A percentile compares a stretch with the other conserved stretches of the same genome.
Conservation (phyloP, 2,329 filamentous ascomycete species). For the Phialophora expanda region DNA sequence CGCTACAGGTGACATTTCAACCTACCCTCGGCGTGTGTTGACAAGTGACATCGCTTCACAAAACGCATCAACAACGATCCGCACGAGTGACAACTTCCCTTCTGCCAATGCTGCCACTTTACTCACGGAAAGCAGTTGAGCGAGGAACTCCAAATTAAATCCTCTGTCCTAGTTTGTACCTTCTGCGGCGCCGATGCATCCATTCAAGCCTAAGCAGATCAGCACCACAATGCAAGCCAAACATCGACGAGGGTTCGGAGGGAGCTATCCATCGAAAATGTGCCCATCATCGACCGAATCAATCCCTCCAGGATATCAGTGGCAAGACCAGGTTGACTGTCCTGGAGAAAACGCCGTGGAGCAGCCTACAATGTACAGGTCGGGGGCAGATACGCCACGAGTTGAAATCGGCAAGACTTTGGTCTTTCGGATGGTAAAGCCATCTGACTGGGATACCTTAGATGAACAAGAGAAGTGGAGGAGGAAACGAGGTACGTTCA, state of each 20-base stretch:
- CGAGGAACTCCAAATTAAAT: not conserved
- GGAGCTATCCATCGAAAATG: not conserved
- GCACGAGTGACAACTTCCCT: not conserved
- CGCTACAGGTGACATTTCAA: not conserved
- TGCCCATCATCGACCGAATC: not conserved
- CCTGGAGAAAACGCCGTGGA: not conserved
- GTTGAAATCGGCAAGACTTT: not conserved
- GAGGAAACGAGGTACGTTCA: not conserved
- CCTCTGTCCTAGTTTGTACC: not conserved
- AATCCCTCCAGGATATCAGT: constrained; percentile 1
- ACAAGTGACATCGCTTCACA: not conserved
- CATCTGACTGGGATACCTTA: not conserved
- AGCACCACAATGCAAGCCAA: not conserved
- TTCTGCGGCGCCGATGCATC: not conserved
- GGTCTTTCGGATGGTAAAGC: constrained; percentile 4
- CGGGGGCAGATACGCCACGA: not conserved
- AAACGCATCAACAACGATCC: not conserved
- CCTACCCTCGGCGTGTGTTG: not conserved
- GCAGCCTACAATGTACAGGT: not conserved
- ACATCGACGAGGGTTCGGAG: not conserved
- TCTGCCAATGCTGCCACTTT: not conserved
- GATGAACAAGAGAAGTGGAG: not conserved
- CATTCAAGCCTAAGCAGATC: not conserved
- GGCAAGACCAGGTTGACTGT: not conserved
- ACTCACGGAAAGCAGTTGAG: not conserved